A percentile compares a stretch with the other conserved stretches of the same genome.
These are phyloP conservation scores for Penicillium arizonense DNA, from an alignment of 495 filamentous ascomycete genomes.

Conservation along the genomic window DNA sequence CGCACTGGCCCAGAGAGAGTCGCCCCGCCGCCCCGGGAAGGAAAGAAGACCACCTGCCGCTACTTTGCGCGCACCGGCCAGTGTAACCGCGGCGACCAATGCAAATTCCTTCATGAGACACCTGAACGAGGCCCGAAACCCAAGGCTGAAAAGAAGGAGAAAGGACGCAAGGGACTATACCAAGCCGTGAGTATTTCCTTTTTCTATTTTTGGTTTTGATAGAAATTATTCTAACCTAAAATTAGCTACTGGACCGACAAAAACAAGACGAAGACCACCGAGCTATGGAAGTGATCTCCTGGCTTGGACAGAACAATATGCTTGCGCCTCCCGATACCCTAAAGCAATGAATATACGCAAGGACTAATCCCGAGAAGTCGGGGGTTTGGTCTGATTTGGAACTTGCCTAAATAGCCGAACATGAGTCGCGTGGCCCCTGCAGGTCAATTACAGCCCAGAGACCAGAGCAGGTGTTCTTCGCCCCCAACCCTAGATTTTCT, in stretches of 20 bases:
- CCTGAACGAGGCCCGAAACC: constrained; percentile 32
- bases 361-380: neutral
- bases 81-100: constrained; percentile 44
- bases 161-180: constrained; percentile 46
- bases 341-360: neutral
- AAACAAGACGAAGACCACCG: constrained; percentile 42
- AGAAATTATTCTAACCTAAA: constrained; percentile 10
- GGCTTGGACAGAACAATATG: constrained; percentile 43
- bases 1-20: constrained; percentile 43
- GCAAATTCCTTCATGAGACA: constrained; percentile 46
- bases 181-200: constrained; percentile 44
- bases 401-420: neutral
- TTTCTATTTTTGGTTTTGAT: neutral
- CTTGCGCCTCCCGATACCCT: constrained; percentile 5
- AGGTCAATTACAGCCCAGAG: too few species aligned
- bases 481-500: too few species aligned
- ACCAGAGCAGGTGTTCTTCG: too few species aligned
- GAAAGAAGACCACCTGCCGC: constrained; percentile 39
- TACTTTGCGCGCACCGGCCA: constrained; percentile 46
- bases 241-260: constrained; percentile 47
- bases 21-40: constrained; percentile 39
- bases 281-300: constrained; percentile 44
- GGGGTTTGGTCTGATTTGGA: constrained; percentile 2
- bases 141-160: constrained; percentile 31
- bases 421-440: constrained; percentile 2